phyloP scores from a whole-genome alignment of 805 yeast genomes.

The Brettanomyces bruxellensis region DNA sequence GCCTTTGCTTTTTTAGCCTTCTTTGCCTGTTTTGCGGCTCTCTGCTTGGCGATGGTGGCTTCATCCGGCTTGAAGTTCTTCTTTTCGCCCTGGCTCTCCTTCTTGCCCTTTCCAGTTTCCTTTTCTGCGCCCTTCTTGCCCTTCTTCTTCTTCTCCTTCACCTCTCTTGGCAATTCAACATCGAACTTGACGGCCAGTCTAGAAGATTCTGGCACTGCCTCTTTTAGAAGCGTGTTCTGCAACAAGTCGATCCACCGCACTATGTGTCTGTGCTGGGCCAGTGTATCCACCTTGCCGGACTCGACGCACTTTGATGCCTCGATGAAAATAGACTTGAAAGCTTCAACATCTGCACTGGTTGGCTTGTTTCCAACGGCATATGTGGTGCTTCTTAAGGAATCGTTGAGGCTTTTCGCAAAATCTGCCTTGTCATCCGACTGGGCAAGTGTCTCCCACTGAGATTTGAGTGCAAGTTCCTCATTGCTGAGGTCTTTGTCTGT shows the following conservation, averaged over 20 bases:
- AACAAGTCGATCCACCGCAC: constrained; percentile 88
- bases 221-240: constrained; percentile 44
- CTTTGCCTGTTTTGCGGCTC: constrained; percentile 23
- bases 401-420: constrained; percentile 52
- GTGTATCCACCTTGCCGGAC: constrained; percentile 21
- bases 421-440: constrained; percentile 40
- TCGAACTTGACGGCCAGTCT: constrained; percentile 49
- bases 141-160: constrained; percentile 29
- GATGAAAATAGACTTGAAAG: constrained; percentile 60
- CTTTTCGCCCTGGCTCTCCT: constrained; percentile 5
- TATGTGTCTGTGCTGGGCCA: constrained; percentile 63
- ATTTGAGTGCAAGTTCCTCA: constrained; percentile 47
- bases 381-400: constrained; percentile 57
- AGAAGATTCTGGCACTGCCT: constrained; percentile 32
- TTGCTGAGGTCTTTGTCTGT: constrained; percentile 13
- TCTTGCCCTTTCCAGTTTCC: constrained; percentile 5
- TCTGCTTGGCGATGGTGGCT: constrained; percentile 23
- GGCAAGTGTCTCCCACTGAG: constrained; percentile 78
- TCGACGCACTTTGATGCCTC: constrained; percentile 43
- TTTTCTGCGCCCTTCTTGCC: constrained; percentile 4
- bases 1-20: constrained; percentile 33
- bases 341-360: constrained; percentile 60
- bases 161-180: constrained; percentile 55
- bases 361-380: constrained; percentile 63
- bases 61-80: constrained; percentile 8